Base-by-base conservation (phyloP, 345 rosid species). In the Raphanus raphanistrum region DNA sequence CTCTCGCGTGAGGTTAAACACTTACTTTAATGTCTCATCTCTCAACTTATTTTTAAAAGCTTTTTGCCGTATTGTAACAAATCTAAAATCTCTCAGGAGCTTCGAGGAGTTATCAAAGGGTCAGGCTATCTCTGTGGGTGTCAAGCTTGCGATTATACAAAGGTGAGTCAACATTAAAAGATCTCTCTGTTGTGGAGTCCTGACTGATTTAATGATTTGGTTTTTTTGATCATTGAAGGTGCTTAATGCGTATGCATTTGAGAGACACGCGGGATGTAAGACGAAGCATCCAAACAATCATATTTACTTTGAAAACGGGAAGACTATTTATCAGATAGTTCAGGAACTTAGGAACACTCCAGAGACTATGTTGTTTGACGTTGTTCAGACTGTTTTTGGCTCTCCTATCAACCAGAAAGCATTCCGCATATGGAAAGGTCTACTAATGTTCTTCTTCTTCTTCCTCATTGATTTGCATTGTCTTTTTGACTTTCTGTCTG, bases 261-360 rank as follows among this genome's bases (percentile, higher is more conserved):
- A 92, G 86, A 89, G 88, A 38, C 98, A 94, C 63, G 96, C 97
- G n/a, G 87, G 90, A 66, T 88, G 89, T 86, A 94, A 94, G 79
- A 90, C 98, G 55, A 92, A 94, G 78, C 98, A 94, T 85, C 98
- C 98, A 0, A 94, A 94, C 85, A 94, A 89, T 83, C 98, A 89
- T 80, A 92, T 94, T 17, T 92, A 84, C 87, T 94, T 92, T 63
- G 97, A 94, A 65, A 94, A 92, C 76, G 97, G 98, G 70, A 94
- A 92, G 90, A 92, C 98, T 0, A 90, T 94, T 25, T 92, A 92
- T 86, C 96, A 90, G 84, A 89, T 94, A 76, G 98, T 94, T 66
- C 98, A 92, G 71, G 98, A 92, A 82, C 81, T 92, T 66, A 86
- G 90, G 82, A 88, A 87, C 82, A 90, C 94, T 41, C 93, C 94